Base-by-base conservation (phyloP, 192 early-diverging fungal genomes). In the Dispira simplex region DNA sequence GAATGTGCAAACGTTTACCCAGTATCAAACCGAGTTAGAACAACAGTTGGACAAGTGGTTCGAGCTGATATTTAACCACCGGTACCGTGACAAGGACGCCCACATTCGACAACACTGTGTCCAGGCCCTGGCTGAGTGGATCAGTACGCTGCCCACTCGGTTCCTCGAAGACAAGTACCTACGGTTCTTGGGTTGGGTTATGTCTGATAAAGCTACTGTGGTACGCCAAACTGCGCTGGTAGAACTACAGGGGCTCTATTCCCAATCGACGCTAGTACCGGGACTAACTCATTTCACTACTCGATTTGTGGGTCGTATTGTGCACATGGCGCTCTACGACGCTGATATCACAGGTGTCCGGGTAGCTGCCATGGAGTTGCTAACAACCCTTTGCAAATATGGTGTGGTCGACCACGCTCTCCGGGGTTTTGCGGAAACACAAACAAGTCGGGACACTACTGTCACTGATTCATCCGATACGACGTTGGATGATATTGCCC, bases 11-110 rank as follows among this genome's bases (percentile, higher is more conserved):
- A 68, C 70, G 2, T 64, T 86, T n/a, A 66, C 77, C 26, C 65
- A 64, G 20, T 86, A 86, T 46, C 83, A 85, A 47, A 68, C 75
- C 39, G 63, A 76, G 43, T 47, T 91, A 0, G 77, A 84, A 23
- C 67, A 71, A 5, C 83, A 81, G 68, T 73, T 91, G 46, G 65
- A 77, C 44, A 85, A 87, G 46, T 80, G 90, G 60, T 93, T 91
- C 77, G 82, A 87, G 43, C 80, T 86, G 44, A 79, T 99, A 14
- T 99, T 95, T 77, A 79, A 89, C 25, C 89, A 93, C 68, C 79
- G 96, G 28, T 88, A 87, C 65, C 85, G 92, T 27, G 96, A 99
- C 73, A 86, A 83, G 6, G 90, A 93, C 63, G 68, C 92, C 1
- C 64, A 80, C 3, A 92, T 99, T 60, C 85, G 96, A 18, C 70